phyloP scores from a whole-genome alignment of 2,329 filamentous ascomycete genomes.

The Gnomoniopsis sp. region DNA sequence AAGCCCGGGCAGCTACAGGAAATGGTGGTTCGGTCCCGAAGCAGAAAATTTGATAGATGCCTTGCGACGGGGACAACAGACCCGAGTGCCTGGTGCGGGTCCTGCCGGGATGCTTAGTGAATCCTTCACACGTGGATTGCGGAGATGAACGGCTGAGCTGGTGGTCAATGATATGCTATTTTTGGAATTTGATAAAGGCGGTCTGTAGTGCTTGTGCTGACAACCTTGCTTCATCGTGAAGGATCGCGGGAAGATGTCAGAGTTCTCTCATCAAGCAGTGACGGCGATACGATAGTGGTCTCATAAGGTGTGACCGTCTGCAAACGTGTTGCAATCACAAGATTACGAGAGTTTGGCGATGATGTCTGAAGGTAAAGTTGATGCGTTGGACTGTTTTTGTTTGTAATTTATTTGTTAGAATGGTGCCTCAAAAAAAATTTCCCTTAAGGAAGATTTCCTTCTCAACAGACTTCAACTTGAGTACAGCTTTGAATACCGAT shows the following conservation, averaged over 20 bases:
- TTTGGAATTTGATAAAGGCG: not conserved
- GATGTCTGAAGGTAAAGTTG: too few relatives aligned
- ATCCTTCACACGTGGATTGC: not conserved
- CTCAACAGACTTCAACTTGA: too few relatives aligned
- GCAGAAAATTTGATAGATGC: not conserved
- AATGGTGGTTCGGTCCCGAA: not conserved
- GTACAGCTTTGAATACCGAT: too few relatives aligned
- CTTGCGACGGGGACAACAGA: not conserved
- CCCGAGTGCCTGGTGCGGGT: not conserved
- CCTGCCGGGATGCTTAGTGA: not conserved
- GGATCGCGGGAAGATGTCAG: not conserved
- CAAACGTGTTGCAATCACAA: too few relatives aligned
- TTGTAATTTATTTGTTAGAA: too few relatives aligned
- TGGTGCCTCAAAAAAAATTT: too few relatives aligned
- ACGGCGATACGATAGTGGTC: too few relatives aligned
- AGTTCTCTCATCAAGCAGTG: too few relatives aligned
- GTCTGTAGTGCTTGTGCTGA: not conserved
- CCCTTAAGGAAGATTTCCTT: too few relatives aligned
- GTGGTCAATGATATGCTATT: not conserved
- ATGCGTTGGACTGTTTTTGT: too few relatives aligned
- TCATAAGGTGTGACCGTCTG: too few relatives aligned
- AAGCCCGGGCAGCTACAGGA: not conserved
- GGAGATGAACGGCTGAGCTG: not conserved
- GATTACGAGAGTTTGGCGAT: too few relatives aligned
- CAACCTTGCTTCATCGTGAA: constrained; percentile 25